A percentile compares a stretch with the other conserved stretches of the same genome.
Evolutionary conservation across 495 filamentous ascomycete genomes (phyloP).

Genomic region (Tuber indicum): DNA sequence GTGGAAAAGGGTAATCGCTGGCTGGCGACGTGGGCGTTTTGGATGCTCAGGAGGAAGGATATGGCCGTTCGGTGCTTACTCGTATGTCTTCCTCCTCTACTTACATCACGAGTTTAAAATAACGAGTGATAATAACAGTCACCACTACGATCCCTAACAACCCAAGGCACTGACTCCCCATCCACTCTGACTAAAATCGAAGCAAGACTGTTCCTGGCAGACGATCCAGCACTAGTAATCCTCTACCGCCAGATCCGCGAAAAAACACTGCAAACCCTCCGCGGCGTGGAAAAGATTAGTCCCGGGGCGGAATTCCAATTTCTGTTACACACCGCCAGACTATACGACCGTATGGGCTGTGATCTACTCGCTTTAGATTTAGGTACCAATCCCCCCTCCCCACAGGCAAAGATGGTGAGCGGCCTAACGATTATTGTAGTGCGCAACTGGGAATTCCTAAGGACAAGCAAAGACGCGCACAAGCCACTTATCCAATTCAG

Average conservation of each 20-base stretch:
- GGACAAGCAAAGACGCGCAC: constrained; percentile 47
- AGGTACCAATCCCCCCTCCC: not conserved
- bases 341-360: constrained; percentile 94
- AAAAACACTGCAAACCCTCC: constrained; percentile 76
- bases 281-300: constrained; percentile 74
- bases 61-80: constrained; percentile 83
- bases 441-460: constrained; percentile 80
- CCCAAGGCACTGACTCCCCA: constrained; percentile 44
- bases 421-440: constrained; percentile 44
- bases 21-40: constrained; percentile 93
- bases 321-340: constrained; percentile 74
- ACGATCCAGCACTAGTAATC: constrained; percentile 81
- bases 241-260: constrained; percentile 82
- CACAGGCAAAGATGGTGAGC: not conserved
- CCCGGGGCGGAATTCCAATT: constrained; percentile 80
- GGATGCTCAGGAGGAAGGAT: constrained; percentile 77
- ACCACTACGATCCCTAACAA: constrained; percentile 65
- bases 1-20: constrained; percentile 79
- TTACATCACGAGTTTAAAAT: constrained; percentile 15
- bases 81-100: constrained; percentile 43
- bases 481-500: constrained; percentile 47
- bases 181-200: constrained; percentile 37
- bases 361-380: constrained; percentile 85
- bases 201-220: constrained; percentile 72
- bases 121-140: constrained; percentile 49